Evolutionary conservation across 768 basidiomycete species (phyloP).

Genomic region (Pleurotus ostreatus): DNA sequence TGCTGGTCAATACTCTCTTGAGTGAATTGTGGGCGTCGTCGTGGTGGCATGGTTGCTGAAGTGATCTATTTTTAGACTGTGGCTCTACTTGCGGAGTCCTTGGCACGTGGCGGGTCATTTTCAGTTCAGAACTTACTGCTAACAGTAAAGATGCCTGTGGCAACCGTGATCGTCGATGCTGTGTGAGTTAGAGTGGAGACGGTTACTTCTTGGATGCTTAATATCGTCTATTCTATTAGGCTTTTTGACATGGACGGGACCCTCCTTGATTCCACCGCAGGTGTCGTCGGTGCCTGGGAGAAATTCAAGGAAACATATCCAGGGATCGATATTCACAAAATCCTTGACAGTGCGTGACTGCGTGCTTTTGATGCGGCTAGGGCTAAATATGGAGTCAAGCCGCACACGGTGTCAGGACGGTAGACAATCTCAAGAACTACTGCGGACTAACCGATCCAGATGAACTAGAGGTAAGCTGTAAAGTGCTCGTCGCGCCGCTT

Average conservation of each 20-base stretch:
- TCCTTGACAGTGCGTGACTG: constrained; percentile 51
- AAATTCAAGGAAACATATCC: constrained; percentile 71
- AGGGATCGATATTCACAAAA: constrained; percentile 53
- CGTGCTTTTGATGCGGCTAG: not conserved
- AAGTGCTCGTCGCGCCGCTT: constrained; percentile 3
- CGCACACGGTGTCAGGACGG: constrained; percentile 80
- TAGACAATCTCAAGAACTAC: constrained; percentile 72
- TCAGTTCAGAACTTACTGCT: no score
- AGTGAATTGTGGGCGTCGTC: constrained; percentile 70
- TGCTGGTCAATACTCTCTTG: constrained; percentile 87
- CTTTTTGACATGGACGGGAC: constrained; percentile 86
- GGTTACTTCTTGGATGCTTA: no score
- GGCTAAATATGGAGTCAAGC: constrained; percentile 31
- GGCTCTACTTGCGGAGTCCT: not conserved
- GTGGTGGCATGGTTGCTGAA: constrained; percentile 60
- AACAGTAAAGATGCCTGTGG: not conserved
- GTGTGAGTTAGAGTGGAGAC: constrained; percentile 27
- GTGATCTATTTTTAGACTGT: constrained; percentile 15
- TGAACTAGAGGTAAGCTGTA: constrained; percentile 57
- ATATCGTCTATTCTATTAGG: constrained; percentile 25
- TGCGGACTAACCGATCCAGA: constrained; percentile 66
- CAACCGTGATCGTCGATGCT: constrained; percentile 29
- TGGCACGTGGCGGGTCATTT: not conserved
- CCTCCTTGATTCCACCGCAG: constrained; percentile 76
- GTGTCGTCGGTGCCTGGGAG: constrained; percentile 81